Evolutionary conservation across 1,139 yeast genomes (phyloP).

Genomic region (Taiozyma sp.): DNA sequence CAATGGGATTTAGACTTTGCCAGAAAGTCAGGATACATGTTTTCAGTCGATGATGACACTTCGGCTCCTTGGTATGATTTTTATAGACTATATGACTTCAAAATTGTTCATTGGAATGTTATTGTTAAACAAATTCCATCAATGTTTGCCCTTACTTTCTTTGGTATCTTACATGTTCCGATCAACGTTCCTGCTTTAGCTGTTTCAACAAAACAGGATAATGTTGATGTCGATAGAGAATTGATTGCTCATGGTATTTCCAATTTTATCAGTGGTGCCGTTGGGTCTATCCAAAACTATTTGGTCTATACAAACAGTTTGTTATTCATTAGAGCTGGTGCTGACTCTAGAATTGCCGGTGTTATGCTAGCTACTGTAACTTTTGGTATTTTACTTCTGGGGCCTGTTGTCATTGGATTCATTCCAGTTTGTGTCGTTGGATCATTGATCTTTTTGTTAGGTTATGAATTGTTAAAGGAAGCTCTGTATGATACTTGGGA

Average conservation of each 20-base stretch:
- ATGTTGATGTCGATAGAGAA: conserved; percentile 85
- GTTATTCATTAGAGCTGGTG: conserved; percentile 89
- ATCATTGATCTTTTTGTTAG: conserved; percentile 79
- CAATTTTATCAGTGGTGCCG: conserved; percentile 76
- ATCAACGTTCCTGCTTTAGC: conserved; percentile 97
- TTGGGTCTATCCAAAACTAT: conserved; percentile 90
- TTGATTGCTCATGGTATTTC: conserved; percentile 93
- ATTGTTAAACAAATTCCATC: conserved; percentile 74
- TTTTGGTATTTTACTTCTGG: conserved; percentile 70
- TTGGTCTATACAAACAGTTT: conserved; percentile 92
- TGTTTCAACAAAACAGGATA: conserved; percentile 78
- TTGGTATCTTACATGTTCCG: conserved; percentile 94
- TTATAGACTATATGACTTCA: conserved; percentile 66
- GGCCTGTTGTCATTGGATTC: conserved; percentile 88
- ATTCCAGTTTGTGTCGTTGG: conserved; percentile 97
- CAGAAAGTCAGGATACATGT: conserved; percentile 80
- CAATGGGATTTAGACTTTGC: conserved; percentile 54
- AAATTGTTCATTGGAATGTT: conserved; percentile 66
- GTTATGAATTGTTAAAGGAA: conserved; percentile 84
- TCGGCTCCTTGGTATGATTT: conserved; percentile 86
- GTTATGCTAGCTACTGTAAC: conserved; percentile 81
- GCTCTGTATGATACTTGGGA: conserved; percentile 84
- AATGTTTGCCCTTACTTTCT: conserved; percentile 92
- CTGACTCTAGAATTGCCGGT: conserved; percentile 85
- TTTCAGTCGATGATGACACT: conserved; percentile 42